These are phyloP conservation scores for Scheffersomyces titani DNA, from an alignment of 1,139 yeast genomes.

Conservation along the genomic window DNA sequence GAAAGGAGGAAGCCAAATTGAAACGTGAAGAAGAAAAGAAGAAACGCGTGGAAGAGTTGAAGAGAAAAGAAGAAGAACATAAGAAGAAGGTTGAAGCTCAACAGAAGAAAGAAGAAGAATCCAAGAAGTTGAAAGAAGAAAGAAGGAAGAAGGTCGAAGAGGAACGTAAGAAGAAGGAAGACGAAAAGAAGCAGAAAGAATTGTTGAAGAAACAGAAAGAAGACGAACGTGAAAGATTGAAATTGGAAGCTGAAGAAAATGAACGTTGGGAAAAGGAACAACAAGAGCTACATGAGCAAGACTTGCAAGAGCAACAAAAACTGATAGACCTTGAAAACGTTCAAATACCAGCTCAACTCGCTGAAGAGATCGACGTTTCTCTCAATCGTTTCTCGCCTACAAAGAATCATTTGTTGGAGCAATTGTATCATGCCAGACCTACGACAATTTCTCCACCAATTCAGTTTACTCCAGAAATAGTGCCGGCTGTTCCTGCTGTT, in stretches of 20 bases:
- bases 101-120: conserved; percentile 51
- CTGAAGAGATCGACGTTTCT: neutral
- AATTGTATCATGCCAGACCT: conserved; percentile 33
- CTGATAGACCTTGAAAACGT: conserved; percentile 3
- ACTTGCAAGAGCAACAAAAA: conserved; percentile 27
- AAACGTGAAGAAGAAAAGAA: conserved; percentile 58
- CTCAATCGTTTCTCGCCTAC: conserved; percentile 14
- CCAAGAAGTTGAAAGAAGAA: conserved; percentile 38
- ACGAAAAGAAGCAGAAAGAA: conserved; percentile 46
- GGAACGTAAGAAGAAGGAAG: conserved; percentile 43
- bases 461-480: conserved; percentile 3
- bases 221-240: conserved; percentile 27
- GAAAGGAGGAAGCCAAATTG: conserved; percentile 50
- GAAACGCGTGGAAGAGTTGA: conserved; percentile 40
- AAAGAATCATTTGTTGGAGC: conserved; percentile 34
- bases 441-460: conserved; percentile 18
- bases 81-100: conserved; percentile 47
- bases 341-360: neutral
- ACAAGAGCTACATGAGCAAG: conserved; percentile 13
- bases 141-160: conserved; percentile 49
- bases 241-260: conserved; percentile 22
- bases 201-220: conserved; percentile 41
- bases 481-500: neutral
- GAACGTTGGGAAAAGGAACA: conserved; percentile 28
- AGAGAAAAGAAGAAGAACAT: conserved; percentile 50